Evolutionary conservation across 495 filamentous ascomycete species (phyloP).

Genomic region (Sphaerosporella brunnea): DNA sequence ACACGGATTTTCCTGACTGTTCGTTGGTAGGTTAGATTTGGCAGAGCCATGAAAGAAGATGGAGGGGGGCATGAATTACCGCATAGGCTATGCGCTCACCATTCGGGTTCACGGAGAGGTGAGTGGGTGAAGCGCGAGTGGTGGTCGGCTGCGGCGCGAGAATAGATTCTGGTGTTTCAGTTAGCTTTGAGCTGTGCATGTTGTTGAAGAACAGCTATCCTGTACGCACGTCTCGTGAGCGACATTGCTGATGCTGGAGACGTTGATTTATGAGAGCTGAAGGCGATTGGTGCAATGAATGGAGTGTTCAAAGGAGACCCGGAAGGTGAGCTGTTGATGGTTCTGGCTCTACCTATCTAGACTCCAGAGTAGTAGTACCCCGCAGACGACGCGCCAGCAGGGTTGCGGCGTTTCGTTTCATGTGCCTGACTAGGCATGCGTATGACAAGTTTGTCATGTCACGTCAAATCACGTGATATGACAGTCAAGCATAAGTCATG

Average conservation of each 20-base stretch:
- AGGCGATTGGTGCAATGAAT: too few relatives aligned
- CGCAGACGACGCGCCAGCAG: not conserved
- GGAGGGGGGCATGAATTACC: slow-evolving; percentile 34
- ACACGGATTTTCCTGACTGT: slow-evolving; percentile 93
- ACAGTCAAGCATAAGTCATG: too few relatives aligned
- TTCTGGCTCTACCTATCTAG: not conserved
- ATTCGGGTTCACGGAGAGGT: slow-evolving; percentile 74
- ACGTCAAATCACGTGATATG: too few relatives aligned
- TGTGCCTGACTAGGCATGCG: not conserved
- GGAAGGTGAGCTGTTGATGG: not conserved
- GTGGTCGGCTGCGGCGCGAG: slow-evolving; percentile 69
- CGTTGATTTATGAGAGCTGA: too few relatives aligned
- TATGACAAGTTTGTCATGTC: too few relatives aligned
- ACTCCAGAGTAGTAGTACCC: not conserved
- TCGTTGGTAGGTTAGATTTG: slow-evolving; percentile 6
- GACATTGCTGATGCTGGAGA: slow-evolving; percentile 2
- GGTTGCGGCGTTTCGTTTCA: not conserved
- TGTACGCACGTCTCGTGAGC: slow-evolving; percentile 19
- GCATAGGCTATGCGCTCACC: slow-evolving; percentile 89
- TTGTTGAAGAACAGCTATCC: not conserved
- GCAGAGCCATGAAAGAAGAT: not conserved
- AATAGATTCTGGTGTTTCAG: slow-evolving; percentile 37
- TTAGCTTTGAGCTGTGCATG: not conserved
- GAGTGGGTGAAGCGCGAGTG: slow-evolving; percentile 70
- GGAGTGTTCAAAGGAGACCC: not conserved